phyloP scores from a whole-genome alignment of 768 basidiomycete species.

The Podaxis sp. region DNA sequence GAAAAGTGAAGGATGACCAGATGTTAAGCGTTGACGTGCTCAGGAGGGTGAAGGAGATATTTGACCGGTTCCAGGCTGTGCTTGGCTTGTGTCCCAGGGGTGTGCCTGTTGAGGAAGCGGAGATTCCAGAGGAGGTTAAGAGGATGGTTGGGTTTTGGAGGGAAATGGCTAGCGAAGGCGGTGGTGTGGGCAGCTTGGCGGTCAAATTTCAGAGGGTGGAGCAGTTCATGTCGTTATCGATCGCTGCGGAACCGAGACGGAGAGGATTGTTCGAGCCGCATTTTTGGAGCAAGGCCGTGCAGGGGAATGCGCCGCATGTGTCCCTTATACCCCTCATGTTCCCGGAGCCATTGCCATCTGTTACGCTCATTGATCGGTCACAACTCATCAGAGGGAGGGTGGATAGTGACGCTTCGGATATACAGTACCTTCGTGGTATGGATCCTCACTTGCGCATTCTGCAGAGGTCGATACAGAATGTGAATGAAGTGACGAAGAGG shows the following conservation, averaged over 20 bases:
- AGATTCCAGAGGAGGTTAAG: conserved; percentile 40
- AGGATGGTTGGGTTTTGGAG: conserved; percentile 57
- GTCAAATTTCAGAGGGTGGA: conserved; percentile 68
- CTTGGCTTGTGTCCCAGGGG: conserved; percentile 50
- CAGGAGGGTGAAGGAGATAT: conserved; percentile 36
- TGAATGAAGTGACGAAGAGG: conserved; percentile 27
- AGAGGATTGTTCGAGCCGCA: conserved; percentile 73
- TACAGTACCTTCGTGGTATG: conserved; percentile 51
- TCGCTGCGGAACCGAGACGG: conserved; percentile 71
- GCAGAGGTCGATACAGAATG: conserved; percentile 26
- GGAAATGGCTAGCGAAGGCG: conserved; percentile 35
- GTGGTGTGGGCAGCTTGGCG: conserved; percentile 37
- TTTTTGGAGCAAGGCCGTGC: conserved; percentile 55
- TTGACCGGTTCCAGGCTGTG: conserved; percentile 45
- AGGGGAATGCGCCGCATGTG: conserved; percentile 23
- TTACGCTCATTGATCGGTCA: conserved; percentile 64
- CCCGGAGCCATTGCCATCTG: conserved; percentile 65
- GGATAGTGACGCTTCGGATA: conserved; percentile 63
- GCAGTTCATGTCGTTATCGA: conserved; percentile 74
- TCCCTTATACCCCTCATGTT: conserved; percentile 67
- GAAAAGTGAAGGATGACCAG: conserved; percentile 41
- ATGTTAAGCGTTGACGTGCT: conserved; percentile 39
- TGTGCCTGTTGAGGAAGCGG: conserved; percentile 28
- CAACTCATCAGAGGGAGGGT: conserved; percentile 62
- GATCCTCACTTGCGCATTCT: conserved; percentile 37